Evolutionary conservation across 805 yeast species (phyloP).

Genomic region (Komagataella kurtzmanii): DNA sequence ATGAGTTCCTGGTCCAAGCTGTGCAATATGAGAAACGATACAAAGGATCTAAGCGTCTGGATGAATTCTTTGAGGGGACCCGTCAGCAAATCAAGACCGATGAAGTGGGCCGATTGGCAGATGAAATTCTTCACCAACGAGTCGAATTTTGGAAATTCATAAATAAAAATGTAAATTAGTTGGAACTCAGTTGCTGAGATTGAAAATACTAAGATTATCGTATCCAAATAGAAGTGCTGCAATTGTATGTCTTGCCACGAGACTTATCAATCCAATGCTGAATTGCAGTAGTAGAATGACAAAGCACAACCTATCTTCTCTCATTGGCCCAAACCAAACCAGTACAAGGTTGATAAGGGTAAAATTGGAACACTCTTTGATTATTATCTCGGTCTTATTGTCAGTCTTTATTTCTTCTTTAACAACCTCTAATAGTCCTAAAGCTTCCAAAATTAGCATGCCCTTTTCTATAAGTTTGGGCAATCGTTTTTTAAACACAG

Average conservation of each 20-base stretch:
- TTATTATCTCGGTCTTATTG: constrained; percentile 7
- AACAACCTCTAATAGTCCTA: constrained; percentile 34
- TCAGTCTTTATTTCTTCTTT: constrained; percentile 12
- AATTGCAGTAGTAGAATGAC: constrained; percentile 52
- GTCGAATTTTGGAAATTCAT: constrained; percentile 20
- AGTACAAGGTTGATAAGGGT: constrained; percentile 75
- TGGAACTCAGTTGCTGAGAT: background rate
- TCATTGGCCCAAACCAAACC: constrained; percentile 82
- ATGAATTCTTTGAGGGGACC: constrained; percentile 52
- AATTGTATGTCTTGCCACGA: constrained; percentile 64
- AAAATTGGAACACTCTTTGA: constrained; percentile 55
- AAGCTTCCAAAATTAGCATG: constrained; percentile 29
- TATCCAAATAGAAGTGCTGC: constrained; percentile 83
- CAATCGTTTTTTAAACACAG: constrained; percentile 20
- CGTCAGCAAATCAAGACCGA: constrained; percentile 49
- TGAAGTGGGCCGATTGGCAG: constrained; percentile 60
- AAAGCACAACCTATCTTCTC: constrained; percentile 67
- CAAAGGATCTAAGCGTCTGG: constrained; percentile 42
- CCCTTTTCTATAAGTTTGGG: constrained; percentile 19
- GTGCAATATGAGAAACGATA: constrained; percentile 69
- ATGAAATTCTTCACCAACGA: constrained; percentile 38
- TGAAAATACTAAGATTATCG: constrained; percentile 48
- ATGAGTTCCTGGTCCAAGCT: constrained; percentile 72
- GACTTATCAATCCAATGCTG: constrained; percentile 47
- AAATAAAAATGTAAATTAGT: background rate